phyloP scores from a whole-genome alignment of 345 rosid genomes.

The Lepidium africanum region DNA sequence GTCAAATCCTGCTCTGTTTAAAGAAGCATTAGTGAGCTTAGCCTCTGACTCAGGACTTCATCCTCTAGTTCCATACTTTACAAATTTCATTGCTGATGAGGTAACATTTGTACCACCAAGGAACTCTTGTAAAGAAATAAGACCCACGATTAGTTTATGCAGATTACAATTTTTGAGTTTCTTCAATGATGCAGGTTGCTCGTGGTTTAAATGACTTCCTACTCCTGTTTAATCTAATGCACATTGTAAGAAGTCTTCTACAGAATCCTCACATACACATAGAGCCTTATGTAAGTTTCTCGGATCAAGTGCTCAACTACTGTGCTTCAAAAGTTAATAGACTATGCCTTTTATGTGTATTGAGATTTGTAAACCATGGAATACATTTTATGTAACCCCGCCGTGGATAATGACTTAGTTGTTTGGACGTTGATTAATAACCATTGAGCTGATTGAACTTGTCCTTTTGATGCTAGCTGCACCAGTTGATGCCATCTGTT shows the following conservation, averaged over 20 bases:
- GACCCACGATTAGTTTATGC: slow-evolving; percentile 4
- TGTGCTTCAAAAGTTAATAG: neutral
- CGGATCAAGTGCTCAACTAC: neutral
- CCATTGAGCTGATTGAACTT: slow-evolving; percentile 12
- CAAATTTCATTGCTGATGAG: slow-evolving; percentile 90
- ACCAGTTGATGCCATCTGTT: slow-evolving; percentile 98
- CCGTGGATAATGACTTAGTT: neutral
- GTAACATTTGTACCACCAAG: slow-evolving; percentile 33
- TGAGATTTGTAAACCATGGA: neutral
- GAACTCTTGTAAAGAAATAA: neutral
- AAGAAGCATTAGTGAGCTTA: slow-evolving; percentile 87
- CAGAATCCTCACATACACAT: slow-evolving; percentile 84
- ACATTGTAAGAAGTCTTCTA: slow-evolving; percentile 76
- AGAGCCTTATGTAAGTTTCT: slow-evolving; percentile 86
- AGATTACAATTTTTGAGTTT: slow-evolving; percentile 16
- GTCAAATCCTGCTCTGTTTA: slow-evolving; percentile 68
- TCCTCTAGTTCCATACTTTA: slow-evolving; percentile 96
- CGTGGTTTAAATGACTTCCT: slow-evolving; percentile 71
- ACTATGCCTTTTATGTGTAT: neutral
- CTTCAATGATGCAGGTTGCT: slow-evolving; percentile 55
- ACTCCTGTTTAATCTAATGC: slow-evolving; percentile 92
- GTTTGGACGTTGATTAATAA: neutral
- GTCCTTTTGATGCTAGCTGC: slow-evolving; percentile 61
- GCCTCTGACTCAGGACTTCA: slow-evolving; percentile 96
- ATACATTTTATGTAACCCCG: neutral